Evolutionary conservation across 2,329 filamentous ascomycete species (phyloP).

Genomic region (Aspergillus amoenus): DNA sequence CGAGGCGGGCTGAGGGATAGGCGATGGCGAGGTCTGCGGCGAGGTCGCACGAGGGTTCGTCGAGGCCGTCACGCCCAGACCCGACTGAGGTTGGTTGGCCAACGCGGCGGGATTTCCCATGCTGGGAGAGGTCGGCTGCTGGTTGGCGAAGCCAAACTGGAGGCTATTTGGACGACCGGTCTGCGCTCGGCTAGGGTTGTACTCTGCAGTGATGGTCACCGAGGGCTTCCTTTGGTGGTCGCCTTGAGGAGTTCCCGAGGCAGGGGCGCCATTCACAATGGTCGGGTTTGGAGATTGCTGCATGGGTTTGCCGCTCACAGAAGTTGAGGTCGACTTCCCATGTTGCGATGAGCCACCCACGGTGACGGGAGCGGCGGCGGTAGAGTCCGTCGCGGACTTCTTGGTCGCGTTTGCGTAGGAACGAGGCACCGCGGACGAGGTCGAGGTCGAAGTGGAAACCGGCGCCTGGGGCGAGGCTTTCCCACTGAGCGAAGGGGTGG

Average conservation of each 20-base stretch:
- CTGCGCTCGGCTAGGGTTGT: constrained; percentile 73
- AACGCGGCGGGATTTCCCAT: constrained; percentile 59
- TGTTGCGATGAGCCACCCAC: constrained; percentile 53
- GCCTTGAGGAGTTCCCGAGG: constrained; percentile 47
- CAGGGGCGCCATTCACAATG: constrained; percentile 65
- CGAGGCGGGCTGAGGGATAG: constrained; percentile 83
- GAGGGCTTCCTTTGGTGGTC: constrained; percentile 85
- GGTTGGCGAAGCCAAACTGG: constrained; percentile 76
- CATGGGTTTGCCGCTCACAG: constrained; percentile 80
- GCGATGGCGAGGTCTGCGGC: constrained; percentile 84
- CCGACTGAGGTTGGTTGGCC: constrained; percentile 41
- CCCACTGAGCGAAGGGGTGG: constrained; percentile 50
- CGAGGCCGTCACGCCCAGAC: constrained; percentile 52
- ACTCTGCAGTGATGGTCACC: constrained; percentile 85
- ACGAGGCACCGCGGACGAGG: constrained; percentile 46
- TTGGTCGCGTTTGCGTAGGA: constrained; percentile 65
- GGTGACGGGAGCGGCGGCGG: constrained; percentile 52
- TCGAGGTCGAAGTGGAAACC: constrained; percentile 34
- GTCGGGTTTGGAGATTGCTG: constrained; percentile 44
- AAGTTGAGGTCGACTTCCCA: constrained; percentile 64
- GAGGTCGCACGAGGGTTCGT: constrained; percentile 73
- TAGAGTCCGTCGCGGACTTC: constrained; percentile 55
- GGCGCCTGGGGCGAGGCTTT: constrained; percentile 46
- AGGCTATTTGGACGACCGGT: constrained; percentile 60
- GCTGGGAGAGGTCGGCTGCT: constrained; percentile 59